Evolutionary conservation across 2,329 filamentous ascomycete genomes (phyloP).

Genomic region (Apiospora saccharicola): DNA sequence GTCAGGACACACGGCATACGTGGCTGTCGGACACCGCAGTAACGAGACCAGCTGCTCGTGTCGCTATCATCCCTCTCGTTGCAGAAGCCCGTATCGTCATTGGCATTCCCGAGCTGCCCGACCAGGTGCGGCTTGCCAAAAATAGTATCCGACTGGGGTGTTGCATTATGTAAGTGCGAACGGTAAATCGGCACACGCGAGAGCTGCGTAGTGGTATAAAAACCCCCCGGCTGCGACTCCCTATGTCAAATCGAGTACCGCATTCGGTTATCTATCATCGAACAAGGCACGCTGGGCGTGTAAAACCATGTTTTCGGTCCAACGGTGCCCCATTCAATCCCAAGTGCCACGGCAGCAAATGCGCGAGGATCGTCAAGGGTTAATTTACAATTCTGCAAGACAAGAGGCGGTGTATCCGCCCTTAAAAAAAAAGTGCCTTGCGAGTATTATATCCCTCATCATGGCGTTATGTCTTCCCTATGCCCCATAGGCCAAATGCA

Average conservation of each 20-base stretch:
- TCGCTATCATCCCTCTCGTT: neutral
- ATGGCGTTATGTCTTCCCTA: neutral
- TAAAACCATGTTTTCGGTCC: slow-evolving; percentile 12
- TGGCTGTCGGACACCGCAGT: slow-evolving; percentile 2
- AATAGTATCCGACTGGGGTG: slow-evolving; percentile 21
- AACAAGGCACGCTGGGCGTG: slow-evolving; percentile 11
- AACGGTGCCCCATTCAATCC: neutral
- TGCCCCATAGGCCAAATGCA: neutral
- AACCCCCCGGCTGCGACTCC: slow-evolving; percentile 3
- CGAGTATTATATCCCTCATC: slow-evolving; percentile 10
- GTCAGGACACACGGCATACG: slow-evolving; percentile 6
- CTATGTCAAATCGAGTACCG: neutral
- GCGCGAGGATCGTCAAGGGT: neutral
- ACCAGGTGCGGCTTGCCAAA: slow-evolving; percentile 16
- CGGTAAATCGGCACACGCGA: slow-evolving; percentile 5
- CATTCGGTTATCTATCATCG: slow-evolving; percentile 15
- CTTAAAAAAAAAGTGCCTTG: no score
- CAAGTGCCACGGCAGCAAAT: neutral
- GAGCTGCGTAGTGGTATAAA: neutral
- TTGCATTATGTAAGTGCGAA: slow-evolving; percentile 11
- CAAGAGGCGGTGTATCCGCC: slow-evolving; percentile 6
- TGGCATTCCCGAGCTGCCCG: slow-evolving; percentile 16
- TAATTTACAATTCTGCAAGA: slow-evolving; percentile 17
- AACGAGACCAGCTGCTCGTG: neutral
- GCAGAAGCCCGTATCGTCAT: neutral